Conservation (phyloP, 2,329 filamentous ascomycete species). For the Teratosphaeria pseudoeucalypti region DNA sequence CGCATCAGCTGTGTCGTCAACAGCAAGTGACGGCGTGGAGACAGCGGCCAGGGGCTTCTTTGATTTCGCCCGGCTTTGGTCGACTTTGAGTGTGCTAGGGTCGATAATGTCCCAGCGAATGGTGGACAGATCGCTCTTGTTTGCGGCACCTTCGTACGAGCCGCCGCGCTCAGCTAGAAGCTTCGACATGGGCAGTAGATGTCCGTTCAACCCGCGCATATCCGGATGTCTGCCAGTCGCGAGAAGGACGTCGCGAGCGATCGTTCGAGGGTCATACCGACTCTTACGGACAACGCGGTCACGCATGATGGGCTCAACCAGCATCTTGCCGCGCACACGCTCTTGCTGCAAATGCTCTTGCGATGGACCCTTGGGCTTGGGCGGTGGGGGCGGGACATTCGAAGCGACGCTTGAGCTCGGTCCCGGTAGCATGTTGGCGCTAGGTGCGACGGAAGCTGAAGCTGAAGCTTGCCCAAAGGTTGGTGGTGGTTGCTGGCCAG, state of each 20-base stretch:
- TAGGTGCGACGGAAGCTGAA: background rate
- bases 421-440: background rate
- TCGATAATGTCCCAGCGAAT: constrained; percentile 54
- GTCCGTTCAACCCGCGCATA: constrained; percentile 48
- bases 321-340: constrained; percentile 23
- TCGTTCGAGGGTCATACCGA: constrained; percentile 50
- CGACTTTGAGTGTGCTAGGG: constrained; percentile 31
- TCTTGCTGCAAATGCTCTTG: constrained; percentile 20
- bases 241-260: constrained; percentile 54
- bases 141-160: constrained; percentile 30
- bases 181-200: constrained; percentile 37
- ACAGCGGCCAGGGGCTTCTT: constrained; percentile 4
- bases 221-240: constrained; percentile 52
- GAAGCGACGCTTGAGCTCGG: background rate
- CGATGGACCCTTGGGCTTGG: constrained; percentile 16
- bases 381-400: background rate
- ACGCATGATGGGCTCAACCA: constrained; percentile 37
- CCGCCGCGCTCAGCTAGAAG: constrained; percentile 28
- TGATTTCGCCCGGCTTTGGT: constrained; percentile 6
- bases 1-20: constrained; percentile 4
- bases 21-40: background rate
- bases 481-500: background rate
- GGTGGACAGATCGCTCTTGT: constrained; percentile 42
- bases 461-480: background rate
- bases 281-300: constrained; percentile 39